Base-by-base conservation (phyloP, 1,284 basidiomycete genomes). In the Naganishia liquefaciens region DNA sequence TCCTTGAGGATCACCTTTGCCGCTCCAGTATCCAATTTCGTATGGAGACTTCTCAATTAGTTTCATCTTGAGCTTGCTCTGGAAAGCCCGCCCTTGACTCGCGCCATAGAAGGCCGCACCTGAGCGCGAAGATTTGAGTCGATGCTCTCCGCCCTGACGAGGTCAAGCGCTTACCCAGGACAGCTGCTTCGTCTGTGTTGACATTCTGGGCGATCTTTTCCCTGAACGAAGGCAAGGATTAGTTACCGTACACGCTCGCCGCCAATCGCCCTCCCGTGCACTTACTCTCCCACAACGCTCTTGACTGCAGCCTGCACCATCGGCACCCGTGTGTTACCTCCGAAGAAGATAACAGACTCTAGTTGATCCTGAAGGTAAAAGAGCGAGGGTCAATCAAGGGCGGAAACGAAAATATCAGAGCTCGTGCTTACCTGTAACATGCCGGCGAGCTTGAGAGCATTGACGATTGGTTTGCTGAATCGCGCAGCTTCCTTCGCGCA, bases 131-230 rank as follows among this genome's bases (percentile, higher is more conserved):
- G 10, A 7, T 28, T 27, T 28, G 10, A 33, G 10, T 6, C 19
- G 17, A 30, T 23, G 5, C 2, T 60, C 11, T 54, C 2, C 15
- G n/a, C 25, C 27, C n/a, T 17, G 21, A 11, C 15, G 17, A 19
- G 19, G 23, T 43, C 40, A 49, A 47, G 21, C 2, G 21, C 33
- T 75, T 61, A 80, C 91, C 93, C 60, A 99, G 86, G 17, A 97
- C 95, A 13, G 90, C 90, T 0, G 93, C 92, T 82, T 99, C 95
- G 76, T 99, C 96, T 0, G 95, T 89, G 75, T 99, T 99, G 63
- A 99, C 91, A 72, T 97, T 97, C 73, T 89, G 84, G 7, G 93
- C 91, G 69, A 96, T 89, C 75, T 89, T 90, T 64, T 86, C 84
- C 52, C 86, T 88, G 68, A 2, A n/a, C 13, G 11, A 44, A 27